These are phyloP conservation scores for Komagataea norvegica DNA, from an alignment of 1,139 yeast genomes.

Conservation along the genomic window DNA sequence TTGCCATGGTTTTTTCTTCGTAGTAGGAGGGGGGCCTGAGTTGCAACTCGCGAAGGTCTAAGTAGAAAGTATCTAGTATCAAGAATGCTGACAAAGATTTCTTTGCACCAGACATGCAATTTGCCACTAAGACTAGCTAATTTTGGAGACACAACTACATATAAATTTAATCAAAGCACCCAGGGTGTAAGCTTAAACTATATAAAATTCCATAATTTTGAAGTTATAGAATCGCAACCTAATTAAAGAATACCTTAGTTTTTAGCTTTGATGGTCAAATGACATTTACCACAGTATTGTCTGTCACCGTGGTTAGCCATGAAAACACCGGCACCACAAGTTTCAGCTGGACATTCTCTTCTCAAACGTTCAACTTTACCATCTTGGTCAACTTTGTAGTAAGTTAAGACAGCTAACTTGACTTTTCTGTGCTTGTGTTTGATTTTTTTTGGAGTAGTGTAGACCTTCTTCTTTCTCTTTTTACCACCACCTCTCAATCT, in stretches of 20 bases:
- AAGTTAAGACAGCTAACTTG: constrained; percentile 98
- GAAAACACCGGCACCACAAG: constrained; percentile 99
- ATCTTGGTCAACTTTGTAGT: constrained; percentile 98
- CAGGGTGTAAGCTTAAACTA: constrained; percentile 1
- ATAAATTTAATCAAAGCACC: too few species aligned
- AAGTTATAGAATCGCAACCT: background rate
- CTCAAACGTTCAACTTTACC: constrained; percentile 98
- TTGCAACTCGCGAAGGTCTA: too few species aligned
- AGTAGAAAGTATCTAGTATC: too few species aligned
- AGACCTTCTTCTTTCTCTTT: constrained; percentile 99
- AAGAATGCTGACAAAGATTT: too few species aligned
- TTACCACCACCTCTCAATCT: constrained; percentile 99
- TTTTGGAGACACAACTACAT: too few species aligned
- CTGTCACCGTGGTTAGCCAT: constrained; percentile 98
- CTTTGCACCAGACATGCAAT: too few species aligned
- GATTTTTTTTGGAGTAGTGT: constrained; percentile 99
- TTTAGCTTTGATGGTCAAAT: constrained; percentile 72
- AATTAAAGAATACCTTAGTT: constrained; percentile 16
- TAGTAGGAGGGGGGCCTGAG: too few species aligned
- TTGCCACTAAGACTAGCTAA: too few species aligned
- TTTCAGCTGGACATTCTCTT: constrained; percentile 92
- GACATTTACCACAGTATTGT: constrained; percentile 99
- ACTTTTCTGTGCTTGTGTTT: constrained; percentile 99
- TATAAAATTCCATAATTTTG: background rate
- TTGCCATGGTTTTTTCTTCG: too few species aligned